Percentiles rank a stretch among this genome's conserved stretches.
Conservation (phyloP, 108 stramenopile species). For the Nitzschia palea region DNA sequence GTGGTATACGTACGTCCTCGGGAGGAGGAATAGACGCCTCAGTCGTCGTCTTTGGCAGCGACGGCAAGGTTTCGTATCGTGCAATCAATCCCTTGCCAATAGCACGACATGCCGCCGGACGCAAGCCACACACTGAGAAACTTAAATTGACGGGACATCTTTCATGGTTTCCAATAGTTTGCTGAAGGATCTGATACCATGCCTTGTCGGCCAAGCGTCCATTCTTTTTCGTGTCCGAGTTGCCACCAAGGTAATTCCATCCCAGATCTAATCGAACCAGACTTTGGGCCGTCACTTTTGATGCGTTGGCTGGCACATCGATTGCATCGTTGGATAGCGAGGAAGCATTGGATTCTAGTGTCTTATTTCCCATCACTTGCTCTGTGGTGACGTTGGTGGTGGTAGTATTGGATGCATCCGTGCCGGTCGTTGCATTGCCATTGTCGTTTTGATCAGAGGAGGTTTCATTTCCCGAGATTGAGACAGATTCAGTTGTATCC, state of each 20-base stretch:
- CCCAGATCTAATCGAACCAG: conserved; percentile 59
- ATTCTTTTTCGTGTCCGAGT: not conserved
- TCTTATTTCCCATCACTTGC: not conserved
- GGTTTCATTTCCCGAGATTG: not conserved
- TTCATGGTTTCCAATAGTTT: conserved; percentile 21
- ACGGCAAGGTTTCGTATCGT: conserved; percentile 26
- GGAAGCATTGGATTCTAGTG: not conserved
- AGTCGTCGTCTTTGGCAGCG: not conserved
- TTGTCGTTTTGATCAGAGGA: not conserved
- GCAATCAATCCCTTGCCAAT: conserved; percentile 54
- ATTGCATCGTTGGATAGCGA: not conserved
- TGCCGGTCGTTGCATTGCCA: not conserved
- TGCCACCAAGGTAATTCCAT: conserved; percentile 53
- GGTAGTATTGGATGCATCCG: conserved; percentile 6
- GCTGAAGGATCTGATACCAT: conserved; percentile 18
- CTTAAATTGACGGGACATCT: conserved; percentile 45
- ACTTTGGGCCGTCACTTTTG: not conserved
- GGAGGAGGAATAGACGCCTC: not conserved
- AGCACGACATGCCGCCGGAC: conserved; percentile 72
- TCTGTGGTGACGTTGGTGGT: not conserved
- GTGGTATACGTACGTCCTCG: not conserved
- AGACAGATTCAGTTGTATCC: not conserved
- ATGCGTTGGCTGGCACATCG: not conserved
- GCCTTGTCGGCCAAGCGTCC: conserved; percentile 12
- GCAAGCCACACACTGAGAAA: conserved; percentile 66